phyloP scores from a whole-genome alignment of 495 filamentous ascomycete genomes.

The Aspergillus conjunctus region DNA sequence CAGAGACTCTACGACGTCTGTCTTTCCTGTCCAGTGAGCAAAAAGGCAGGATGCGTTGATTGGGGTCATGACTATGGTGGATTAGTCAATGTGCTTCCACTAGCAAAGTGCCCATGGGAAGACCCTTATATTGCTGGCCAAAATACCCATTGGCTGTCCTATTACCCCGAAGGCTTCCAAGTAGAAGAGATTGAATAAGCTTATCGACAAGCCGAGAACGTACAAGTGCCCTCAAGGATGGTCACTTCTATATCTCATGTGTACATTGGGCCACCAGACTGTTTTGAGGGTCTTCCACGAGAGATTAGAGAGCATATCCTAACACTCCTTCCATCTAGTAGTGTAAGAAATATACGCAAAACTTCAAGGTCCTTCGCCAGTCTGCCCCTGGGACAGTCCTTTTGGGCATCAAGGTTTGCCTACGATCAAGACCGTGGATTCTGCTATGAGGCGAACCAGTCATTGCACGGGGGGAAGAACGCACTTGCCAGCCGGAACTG shows the following conservation, averaged over 20 bases:
- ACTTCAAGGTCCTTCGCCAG: conserved; percentile 16
- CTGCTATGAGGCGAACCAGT: conserved; percentile 9
- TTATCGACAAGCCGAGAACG: not conserved
- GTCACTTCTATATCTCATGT: conserved; percentile 7
- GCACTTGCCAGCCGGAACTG: conserved; percentile 9
- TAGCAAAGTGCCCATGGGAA: conserved; percentile 14
- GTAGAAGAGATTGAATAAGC: not conserved
- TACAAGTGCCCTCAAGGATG: conserved; percentile 2
- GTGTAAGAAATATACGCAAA: conserved; percentile 3
- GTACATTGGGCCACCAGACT: not conserved
- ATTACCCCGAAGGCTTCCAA: not conserved
- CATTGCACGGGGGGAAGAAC: not conserved
- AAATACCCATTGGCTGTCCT: not conserved
- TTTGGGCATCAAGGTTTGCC: conserved; percentile 18
- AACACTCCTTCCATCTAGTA: conserved; percentile 5
- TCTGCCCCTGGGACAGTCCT: conserved; percentile 4
- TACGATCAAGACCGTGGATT: conserved; percentile 8
- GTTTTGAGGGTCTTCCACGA: conserved; percentile 3
- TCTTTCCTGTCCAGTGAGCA: conserved; percentile 11
- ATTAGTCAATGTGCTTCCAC: conserved; percentile 8
- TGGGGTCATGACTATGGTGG: conserved; percentile 19
- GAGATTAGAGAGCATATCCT: conserved; percentile 19
- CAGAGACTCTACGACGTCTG: conserved; percentile 16
- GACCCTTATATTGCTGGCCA: conserved; percentile 9
- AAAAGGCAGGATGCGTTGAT: conserved; percentile 9